Evolutionary conservation across 1,284 basidiomycete species (phyloP), one percentile per base, ranked within the genome.

Genomic region (Albatrellus sp.): DNA sequence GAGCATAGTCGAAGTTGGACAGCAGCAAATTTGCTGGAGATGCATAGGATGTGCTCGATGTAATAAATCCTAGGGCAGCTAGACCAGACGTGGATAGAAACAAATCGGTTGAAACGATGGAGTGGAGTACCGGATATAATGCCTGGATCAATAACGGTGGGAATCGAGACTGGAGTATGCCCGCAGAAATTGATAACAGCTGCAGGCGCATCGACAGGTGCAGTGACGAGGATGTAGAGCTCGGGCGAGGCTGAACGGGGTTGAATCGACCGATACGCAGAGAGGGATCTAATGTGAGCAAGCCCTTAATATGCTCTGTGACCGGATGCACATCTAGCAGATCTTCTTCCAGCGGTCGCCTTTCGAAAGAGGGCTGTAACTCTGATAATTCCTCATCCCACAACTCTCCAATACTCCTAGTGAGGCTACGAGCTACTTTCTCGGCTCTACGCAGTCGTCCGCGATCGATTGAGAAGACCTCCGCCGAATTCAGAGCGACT

Each of bases 1-100:
- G 75, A 7, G 90, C 83, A 56, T 97, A 96, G 64, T 97, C 92
- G 52, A 93, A 92, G 60, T 96, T 93, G 20, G 90, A 83, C 28
- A 96, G 71, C 4, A 97, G 68, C 29, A 96, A 69, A 56, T 90
- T 90, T 30, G 80, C 76, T 0, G 88, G 75, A 1, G 84, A 83
- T 6, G 90, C 88, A 54, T 90, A 92, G 1, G 85, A 89, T 1
- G 80, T 76, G 46, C 76, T 68, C 17, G 71, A 65, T 2, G 89
- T 72, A 37, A 93, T 73, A 49, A 73, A 78, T 48, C 72, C 61
- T 34, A 97, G 68, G 1, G 89, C 68, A 4, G 78, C 74, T 4
- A 82, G 66, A 1, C 81, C 90, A 17, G 81, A 85, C 1, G 73
- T 66, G 7, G 81, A 80, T 6, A 93, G 67, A 52, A 82, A 69